These are phyloP conservation scores for Cladosporium austrohemisphaericum DNA, from an alignment of 2,329 filamentous ascomycete genomes.

Conservation along the genomic window DNA sequence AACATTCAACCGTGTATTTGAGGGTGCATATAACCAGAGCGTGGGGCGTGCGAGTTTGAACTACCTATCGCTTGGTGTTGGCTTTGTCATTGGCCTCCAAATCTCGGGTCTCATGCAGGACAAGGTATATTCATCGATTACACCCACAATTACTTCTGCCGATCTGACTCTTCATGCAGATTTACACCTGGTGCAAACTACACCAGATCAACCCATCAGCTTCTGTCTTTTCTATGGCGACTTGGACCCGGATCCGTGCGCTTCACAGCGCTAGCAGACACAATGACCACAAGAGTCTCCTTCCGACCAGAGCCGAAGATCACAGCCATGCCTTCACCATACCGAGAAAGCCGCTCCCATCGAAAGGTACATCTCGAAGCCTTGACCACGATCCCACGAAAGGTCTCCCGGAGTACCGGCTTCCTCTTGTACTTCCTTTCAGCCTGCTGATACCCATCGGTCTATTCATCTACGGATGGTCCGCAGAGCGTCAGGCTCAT, in stretches of 20 bases:
- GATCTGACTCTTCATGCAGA: neutral
- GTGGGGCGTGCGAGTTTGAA: slow-evolving; percentile 24
- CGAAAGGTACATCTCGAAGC: slow-evolving; percentile 18
- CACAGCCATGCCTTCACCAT: neutral
- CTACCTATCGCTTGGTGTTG: slow-evolving; percentile 36
- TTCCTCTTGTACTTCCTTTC: slow-evolving; percentile 50
- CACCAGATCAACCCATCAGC: slow-evolving; percentile 22
- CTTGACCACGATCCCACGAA: slow-evolving; percentile 32
- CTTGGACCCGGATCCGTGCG: slow-evolving; percentile 15
- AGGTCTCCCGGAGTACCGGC: slow-evolving; percentile 32
- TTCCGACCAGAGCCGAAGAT: neutral
- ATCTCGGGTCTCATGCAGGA: slow-evolving; percentile 21
- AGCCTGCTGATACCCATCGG: slow-evolving; percentile 23
- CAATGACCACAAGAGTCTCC: neutral
- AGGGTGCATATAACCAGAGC: slow-evolving; percentile 23
- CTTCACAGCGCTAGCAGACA: neutral
- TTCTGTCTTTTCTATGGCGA: slow-evolving; percentile 15
- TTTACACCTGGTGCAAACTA: slow-evolving; percentile 22
- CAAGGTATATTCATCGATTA: slow-evolving; percentile 13
- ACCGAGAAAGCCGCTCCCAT: neutral
- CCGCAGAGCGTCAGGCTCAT: slow-evolving; percentile 21
- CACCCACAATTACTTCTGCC: neutral
- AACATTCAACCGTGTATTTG: slow-evolving; percentile 18
- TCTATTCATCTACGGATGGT: slow-evolving; percentile 27
- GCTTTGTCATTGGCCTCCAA: slow-evolving; percentile 48